Evolutionary conservation across 352 stramenopile genomes (phyloP), one percentile per base, ranked within the genome.

Genomic region (Globisporangium lucens): DNA sequence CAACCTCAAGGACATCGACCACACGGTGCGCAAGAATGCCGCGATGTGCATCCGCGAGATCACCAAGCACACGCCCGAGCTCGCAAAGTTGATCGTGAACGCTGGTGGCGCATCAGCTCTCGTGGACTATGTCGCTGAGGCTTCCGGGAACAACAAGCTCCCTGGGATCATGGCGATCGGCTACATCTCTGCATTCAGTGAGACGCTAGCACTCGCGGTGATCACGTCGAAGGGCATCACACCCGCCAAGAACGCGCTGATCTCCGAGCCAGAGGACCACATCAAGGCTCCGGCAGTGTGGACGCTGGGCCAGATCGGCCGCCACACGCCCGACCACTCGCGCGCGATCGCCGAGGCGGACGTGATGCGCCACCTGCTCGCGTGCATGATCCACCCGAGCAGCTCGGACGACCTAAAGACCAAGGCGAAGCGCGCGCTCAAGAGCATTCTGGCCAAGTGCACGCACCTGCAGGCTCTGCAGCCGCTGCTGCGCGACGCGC

Each of bases 41-140:
- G 95, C 95, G 22, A 98, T 94, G 2, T 98, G 90, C 75, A 94
- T 98, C 36, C 91, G 95, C 13, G 95, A 98, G 72, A 90, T 98
- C 52, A 91, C 90, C 64, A 98, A 98, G 69, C 95, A 98, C 75
- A 98, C 94, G 0, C 91, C 93, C 0, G 95, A 98, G 78, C 90
- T 98, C 2, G 94, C 95, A 15, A 98, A 98, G 74, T 74, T 98
- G 46, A 97, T 98, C 55, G 95, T 98, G 33, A 98, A 98, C 66
- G 89, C 89, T 5, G 95, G 95, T n/a, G 95, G 95, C n/a, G 91
- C 93, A 3, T 96, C 93, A 0, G 94, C 94, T 13, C 82, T 98
- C 2, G 94, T 98, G 1, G 95, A 98, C 72, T 98, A 97, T 66
- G 85, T 98, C 20, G 82, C 82, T 0, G 94, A 98, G 47, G 88